Conservation (phyloP, 2,329 filamentous ascomycete genomes). For the Akanthomyces lecanii region DNA sequence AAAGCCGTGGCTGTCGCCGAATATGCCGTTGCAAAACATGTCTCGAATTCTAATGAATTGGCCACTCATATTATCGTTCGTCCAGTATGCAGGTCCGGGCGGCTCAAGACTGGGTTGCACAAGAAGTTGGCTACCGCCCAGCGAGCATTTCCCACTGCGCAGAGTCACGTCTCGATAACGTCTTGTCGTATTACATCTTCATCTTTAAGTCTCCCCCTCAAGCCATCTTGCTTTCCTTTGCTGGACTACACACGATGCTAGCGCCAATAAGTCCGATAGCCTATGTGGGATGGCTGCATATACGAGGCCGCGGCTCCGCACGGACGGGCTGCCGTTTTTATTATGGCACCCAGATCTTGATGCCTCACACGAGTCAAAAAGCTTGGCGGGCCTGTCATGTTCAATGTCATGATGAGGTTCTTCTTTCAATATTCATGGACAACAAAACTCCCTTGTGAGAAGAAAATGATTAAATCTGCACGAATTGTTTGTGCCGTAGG, state of each 20-base stretch:
- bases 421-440: not conserved
- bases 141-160: not conserved
- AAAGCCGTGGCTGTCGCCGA: not conserved
- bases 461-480: not conserved
- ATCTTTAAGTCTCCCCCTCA: not conserved
- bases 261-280: not conserved
- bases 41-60: not conserved
- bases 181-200: not conserved
- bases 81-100: not conserved
- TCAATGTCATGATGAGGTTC: not conserved
- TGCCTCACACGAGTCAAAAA: not conserved
- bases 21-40: not conserved
- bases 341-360: constrained; percentile 11
- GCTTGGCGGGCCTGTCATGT: not conserved
- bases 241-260: not conserved
- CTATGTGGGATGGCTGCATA: constrained; percentile 19
- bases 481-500: not conserved
- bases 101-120: not conserved
- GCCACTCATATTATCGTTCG: not conserved
- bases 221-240: not conserved
- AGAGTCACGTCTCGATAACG: not conserved
- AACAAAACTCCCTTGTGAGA: not conserved
- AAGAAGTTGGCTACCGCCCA: not conserved
- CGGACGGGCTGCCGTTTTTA: not conserved
- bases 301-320: constrained; percentile 19